Evolutionary conservation across 768 basidiomycete genomes (phyloP), one percentile per base, ranked within the genome.

Genomic region (Panaeolus papilionaceus): DNA sequence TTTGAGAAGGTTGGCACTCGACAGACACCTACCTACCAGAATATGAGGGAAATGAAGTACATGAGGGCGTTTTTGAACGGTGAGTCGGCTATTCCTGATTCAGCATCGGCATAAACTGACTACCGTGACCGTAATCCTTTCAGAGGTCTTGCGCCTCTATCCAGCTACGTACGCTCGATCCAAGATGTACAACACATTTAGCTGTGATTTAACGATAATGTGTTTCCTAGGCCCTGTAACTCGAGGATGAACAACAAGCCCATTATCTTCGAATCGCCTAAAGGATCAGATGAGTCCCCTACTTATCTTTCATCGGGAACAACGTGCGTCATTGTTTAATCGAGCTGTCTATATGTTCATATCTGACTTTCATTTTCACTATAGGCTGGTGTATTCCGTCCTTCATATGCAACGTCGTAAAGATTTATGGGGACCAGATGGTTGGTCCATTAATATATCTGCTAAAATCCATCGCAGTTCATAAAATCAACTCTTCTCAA

Each of bases 401-500:
- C 75, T 84, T 73, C 69, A 76, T 68, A 81, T 80, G 75, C 80
- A 82, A 51, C 74, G 79, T 20, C 79, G 86, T 28, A 80, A 76
- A 42, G 86, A 86, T 64, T 79, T 87, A 5, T 89, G 87, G 88
- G 87, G 88, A 11, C 81, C 87, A 1, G 88, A 88, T 71, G 88
- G 88, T 86, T 65, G 38, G 79, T 66, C 1, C 42, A 54, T 4
- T 63, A 49, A 54, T 10, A 44, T 23, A 40, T 49, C 5, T 58
- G 42, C 42, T 28, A 28, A 18, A 4, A 10, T 11, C 28, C 23
- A 14, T 38, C 18, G 16, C 33, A 33, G 33, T 5, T 33, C 33
- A 33, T 33, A 44, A 12, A 4, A 26, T 64, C 26, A 51, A 61
- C 37, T 16, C 12, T 61, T 14, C 33, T 5, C 66, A 18, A 16